Evolutionary conservation across 371 early-diverging fungal species (phyloP), one percentile per base, ranked within the genome.

Genomic region (Mortierella sp.): DNA sequence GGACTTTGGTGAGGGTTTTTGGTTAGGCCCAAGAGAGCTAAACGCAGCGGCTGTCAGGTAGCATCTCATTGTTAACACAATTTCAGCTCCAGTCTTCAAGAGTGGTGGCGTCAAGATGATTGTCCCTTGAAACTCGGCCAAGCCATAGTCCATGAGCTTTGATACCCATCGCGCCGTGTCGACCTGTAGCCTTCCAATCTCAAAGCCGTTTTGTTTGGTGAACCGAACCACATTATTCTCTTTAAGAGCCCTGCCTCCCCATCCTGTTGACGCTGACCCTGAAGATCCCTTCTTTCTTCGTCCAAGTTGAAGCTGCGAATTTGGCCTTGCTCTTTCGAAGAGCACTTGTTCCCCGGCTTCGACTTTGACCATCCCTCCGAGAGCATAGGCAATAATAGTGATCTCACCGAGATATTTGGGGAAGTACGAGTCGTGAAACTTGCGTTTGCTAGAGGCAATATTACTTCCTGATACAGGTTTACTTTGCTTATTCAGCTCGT

Each of bases 221-320:
- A 89, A 87, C 17, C 90, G 87, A 7, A 89, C 90, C 59, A 89
- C 86, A 55, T 77, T 84, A 73, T 89, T 85, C 53, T 79, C 83
- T 37, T 76, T 82, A 51, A 37, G 10, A 0, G 73, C 70, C 37
- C 40, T 64, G 23, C 62, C 68, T 5, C 49, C 67, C 79, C 79
- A 78, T 5, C 81, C 75, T 8, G 59, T 64, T 0, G 66, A 32
- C 10, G 56, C 54, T 6, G 65, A 58, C 37, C 75, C 75, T 31
- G 64, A 53, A 53, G 53, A 43, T 35, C 57, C 61, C 28, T 64
- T 71, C 37, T 75, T 80, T 12, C 65, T 74, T 13, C 81, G 70
- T 22, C 70, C 71, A 15, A 53, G 22, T 29, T 70, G 75, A 9
- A n/a, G 37, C 37, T 55, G 78, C 28, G 69, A 26, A 37, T 47